phyloP scores from a whole-genome alignment of 805 yeast species.

The Candida bentonensis region DNA sequence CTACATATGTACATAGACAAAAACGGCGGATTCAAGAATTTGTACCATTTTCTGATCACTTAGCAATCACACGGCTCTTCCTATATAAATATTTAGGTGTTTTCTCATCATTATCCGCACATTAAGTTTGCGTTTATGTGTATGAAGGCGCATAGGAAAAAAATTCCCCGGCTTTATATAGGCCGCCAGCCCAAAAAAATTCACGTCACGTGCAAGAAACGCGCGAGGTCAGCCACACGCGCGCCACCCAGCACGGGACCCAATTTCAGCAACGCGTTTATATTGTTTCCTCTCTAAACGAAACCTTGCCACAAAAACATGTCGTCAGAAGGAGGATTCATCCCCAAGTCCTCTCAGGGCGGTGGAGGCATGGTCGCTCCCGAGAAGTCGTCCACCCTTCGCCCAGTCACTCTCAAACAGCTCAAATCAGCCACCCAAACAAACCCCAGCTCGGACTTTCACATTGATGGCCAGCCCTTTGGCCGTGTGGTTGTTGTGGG shows the following conservation, averaged over 20 bases:
- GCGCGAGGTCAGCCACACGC: no score
- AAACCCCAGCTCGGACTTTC: not conserved
- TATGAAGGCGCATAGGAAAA: no score
- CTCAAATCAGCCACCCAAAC: not conserved
- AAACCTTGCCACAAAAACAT: not conserved
- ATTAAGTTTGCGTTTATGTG: not conserved
- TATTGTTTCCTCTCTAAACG: not conserved
- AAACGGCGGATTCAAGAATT: not conserved
- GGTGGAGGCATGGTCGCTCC: not conserved
- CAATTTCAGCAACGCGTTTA: not conserved
- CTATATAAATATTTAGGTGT: constrained; percentile 1
- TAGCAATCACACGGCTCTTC: constrained; percentile 1
- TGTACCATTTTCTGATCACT: not conserved
- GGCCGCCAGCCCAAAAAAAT: no score
- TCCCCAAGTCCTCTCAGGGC: not conserved
- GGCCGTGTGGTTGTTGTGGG: not conserved
- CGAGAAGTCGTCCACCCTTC: not conserved
- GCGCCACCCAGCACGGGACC: no score
- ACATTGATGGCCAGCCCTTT: not conserved
- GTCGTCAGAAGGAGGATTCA: not conserved
- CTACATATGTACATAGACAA: not conserved
- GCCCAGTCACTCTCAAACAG: not conserved
- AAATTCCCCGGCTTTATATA: not conserved
- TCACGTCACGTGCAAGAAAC: no score
- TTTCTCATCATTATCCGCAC: constrained; percentile 1